Conservation (phyloP, 768 basidiomycete species). For the Leccinum variicolor region DNA sequence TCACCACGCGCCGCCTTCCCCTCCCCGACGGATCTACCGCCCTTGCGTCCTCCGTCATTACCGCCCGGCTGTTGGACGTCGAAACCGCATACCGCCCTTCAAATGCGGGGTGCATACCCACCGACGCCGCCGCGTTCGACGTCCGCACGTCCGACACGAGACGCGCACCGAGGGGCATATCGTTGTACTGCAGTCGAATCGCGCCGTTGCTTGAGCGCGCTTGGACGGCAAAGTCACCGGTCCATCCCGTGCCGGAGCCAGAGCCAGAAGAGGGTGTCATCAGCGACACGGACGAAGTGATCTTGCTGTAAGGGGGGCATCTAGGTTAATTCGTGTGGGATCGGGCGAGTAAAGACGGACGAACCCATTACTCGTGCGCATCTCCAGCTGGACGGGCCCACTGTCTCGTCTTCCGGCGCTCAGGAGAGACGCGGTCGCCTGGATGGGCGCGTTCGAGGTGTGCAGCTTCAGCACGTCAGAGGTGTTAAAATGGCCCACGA, state of each 20-base stretch:
- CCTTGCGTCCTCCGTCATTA: slow-evolving; percentile 12
- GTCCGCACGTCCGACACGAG: slow-evolving; percentile 33
- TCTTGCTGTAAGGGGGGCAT: slow-evolving; percentile 1
- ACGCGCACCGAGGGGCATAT: slow-evolving; percentile 28
- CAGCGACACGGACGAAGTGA: slow-evolving; percentile 26
- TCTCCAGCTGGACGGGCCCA: slow-evolving; percentile 6
- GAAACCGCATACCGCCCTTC: slow-evolving; percentile 37
- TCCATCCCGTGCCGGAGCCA: slow-evolving; percentile 10
- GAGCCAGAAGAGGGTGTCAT: slow-evolving; percentile 12
- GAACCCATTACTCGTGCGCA: slow-evolving; percentile 23
- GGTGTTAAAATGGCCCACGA: slow-evolving; percentile 37
- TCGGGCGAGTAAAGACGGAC: background rate
- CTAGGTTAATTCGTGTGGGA: background rate
- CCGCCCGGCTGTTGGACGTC: slow-evolving; percentile 21
- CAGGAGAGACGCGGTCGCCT: slow-evolving; percentile 24
- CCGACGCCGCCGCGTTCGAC: slow-evolving; percentile 30
- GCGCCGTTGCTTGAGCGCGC: slow-evolving; percentile 34
- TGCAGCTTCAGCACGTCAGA: slow-evolving; percentile 24
- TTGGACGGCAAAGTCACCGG: slow-evolving; percentile 30
- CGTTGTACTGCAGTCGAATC: slow-evolving; percentile 26
- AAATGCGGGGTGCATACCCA: slow-evolving; percentile 33
- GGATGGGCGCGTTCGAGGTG: slow-evolving; percentile 36
- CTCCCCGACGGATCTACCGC: slow-evolving; percentile 30
- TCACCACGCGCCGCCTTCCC: slow-evolving; percentile 27
- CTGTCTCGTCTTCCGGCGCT: background rate